These are phyloP conservation scores for Candida albicans DNA, from an alignment of 1,139 yeast genomes.

Conservation along the genomic window DNA sequence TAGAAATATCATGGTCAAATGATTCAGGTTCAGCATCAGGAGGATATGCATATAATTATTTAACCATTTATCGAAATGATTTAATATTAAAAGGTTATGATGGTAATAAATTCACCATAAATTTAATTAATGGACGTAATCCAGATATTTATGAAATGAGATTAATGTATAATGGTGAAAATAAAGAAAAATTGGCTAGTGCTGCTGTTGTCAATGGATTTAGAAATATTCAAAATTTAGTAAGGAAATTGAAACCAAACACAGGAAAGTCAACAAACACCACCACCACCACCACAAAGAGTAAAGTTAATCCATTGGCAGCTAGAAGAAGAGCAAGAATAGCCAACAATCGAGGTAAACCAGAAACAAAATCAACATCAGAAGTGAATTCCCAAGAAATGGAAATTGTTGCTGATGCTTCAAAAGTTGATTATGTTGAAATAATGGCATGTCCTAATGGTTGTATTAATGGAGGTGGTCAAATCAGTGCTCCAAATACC, in stretches of 20 bases:
- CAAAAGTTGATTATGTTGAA: conserved; percentile 79
- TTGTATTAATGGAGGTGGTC: conserved; percentile 97
- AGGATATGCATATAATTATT: conserved; percentile 74
- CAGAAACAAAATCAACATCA: conserved; percentile 23
- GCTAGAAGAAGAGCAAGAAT: conserved; percentile 44
- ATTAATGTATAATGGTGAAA: conserved; percentile 31
- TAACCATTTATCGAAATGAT: conserved; percentile 38
- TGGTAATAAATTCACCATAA: conserved; percentile 22
- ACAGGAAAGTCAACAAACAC: conserved; percentile 14
- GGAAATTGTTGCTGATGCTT: conserved; percentile 52
- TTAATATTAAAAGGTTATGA: conserved; percentile 24
- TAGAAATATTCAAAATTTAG: conserved; percentile 90
- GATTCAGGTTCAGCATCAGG: conserved; percentile 86
- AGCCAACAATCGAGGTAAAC: background rate
- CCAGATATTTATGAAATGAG: conserved; percentile 72
- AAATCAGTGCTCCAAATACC: conserved; percentile 53
- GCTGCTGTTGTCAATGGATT: conserved; percentile 88
- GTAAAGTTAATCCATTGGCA: conserved; percentile 38
- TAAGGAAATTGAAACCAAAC: conserved; percentile 68
- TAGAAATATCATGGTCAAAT: conserved; percentile 62
- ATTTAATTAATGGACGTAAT: conserved; percentile 61
- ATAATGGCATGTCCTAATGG: conserved; percentile 99
- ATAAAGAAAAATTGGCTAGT: conserved; percentile 47
- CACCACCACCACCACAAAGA: too few relatives aligned
- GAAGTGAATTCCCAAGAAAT: too few relatives aligned